Evolutionary conservation across 2,329 filamentous ascomycete genomes (phyloP), one percentile per base, ranked within the genome.

Genomic region (Scedosporium minutisporum): DNA sequence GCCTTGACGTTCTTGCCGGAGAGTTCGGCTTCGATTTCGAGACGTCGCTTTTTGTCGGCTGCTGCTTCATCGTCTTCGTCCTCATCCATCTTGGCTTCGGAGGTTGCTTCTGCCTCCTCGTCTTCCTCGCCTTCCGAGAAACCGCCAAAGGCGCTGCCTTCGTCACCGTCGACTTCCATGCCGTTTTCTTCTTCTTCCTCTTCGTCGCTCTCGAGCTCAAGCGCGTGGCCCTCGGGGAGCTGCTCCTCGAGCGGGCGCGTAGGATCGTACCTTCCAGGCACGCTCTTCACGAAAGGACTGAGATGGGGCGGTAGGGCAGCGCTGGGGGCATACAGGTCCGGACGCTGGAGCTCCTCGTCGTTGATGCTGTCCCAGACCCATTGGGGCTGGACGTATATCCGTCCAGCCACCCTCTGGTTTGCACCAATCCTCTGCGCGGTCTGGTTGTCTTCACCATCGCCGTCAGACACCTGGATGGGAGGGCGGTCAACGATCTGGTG

Each of bases 331-430:
- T 99, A 99, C 42, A 93, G 77, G 71, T 97, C 91, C 38, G 93
- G 86, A 67, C 89, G 84, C 73, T 97, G 87, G 63, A 99, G 79
- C 75, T 93, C 91, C 65, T 91, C 91, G 57, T 95, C 90, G 73
- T 99, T 99, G 73, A 96, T 79, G 70, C 90, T 93, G 72, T 99
- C 95, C 95, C 95, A 99, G 3, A 99, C 87, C 93, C 96, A 99
- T 73, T 99, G 95, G 21, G 95, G 95, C 78, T 99, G 95, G 63
- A 99, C 78, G 69, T 99, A 99, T 66, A 87, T 91, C 67, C 95
- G 84, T 42, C 93, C 93, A n/a, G 93, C 92, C 65, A 97, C 88
- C 65, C 92, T 86, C 66, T 86, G 86, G 70, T 90, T 89, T 64
- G 75, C 75, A 27, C 73, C 79, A 62, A 86, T 76, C 72, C 81